phyloP scores from a whole-genome alignment of 805 yeast genomes.

The Isabelozyma heimii region DNA sequence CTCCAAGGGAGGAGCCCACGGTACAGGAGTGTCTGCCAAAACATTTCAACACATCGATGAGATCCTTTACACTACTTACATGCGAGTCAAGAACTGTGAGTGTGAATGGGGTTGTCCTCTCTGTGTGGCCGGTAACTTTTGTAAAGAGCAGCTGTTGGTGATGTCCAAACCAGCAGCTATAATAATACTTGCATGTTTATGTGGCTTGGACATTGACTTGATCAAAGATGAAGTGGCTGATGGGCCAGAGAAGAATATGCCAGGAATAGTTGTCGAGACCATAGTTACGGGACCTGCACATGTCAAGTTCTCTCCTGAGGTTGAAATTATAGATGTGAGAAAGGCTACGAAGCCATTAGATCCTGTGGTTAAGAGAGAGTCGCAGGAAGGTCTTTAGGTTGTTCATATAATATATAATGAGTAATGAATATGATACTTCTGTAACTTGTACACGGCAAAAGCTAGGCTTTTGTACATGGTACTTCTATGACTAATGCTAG shows the following conservation, averaged over 20 bases:
- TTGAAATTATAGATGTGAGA: constrained; percentile 32
- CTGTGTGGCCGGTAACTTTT: constrained; percentile 80
- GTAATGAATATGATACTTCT: neutral
- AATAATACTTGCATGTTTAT: constrained; percentile 59
- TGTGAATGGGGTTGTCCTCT: constrained; percentile 80
- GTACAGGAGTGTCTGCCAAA: constrained; percentile 76
- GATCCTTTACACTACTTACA: constrained; percentile 58
- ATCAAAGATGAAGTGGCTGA: constrained; percentile 45
- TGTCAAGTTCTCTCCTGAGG: constrained; percentile 62
- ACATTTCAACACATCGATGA: constrained; percentile 77
- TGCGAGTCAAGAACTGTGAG: constrained; percentile 60
- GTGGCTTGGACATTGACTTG: constrained; percentile 52
- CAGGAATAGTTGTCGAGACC: constrained; percentile 66
- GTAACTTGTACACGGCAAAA: no score
- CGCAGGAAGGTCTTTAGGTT: neutral
- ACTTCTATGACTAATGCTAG: neutral
- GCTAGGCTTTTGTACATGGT: no score
- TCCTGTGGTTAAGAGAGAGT: neutral
- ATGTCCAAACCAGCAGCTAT: constrained; percentile 84
- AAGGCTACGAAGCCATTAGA: constrained; percentile 7
- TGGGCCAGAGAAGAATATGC: constrained; percentile 80
- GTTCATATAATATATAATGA: neutral
- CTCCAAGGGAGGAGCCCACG: constrained; percentile 74
- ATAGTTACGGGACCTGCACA: constrained; percentile 51
- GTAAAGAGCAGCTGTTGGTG: constrained; percentile 79